Percentiles rank a stretch among this genome's conserved stretches.
These are phyloP conservation scores for Aspergillus spinulosporus DNA, from an alignment of 2,329 filamentous ascomycete species.

Conservation along the genomic window DNA sequence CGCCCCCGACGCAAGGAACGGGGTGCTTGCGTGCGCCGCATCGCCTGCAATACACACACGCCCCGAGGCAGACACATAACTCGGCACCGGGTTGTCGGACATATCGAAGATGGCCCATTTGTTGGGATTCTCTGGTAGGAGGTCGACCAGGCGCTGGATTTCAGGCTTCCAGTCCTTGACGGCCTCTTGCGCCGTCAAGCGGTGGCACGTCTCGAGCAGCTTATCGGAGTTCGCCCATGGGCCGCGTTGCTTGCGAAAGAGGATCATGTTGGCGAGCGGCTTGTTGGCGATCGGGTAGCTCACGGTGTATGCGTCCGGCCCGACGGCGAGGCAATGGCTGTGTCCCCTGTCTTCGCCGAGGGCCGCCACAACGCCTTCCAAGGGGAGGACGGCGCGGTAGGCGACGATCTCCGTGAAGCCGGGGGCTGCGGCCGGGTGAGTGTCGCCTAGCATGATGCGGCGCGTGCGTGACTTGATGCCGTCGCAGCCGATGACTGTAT, in stretches of 20 bases:
- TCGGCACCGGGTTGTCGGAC: constrained; percentile 45
- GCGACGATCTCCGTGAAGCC: constrained; percentile 60
- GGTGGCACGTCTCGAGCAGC: not conserved
- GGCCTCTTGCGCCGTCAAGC: not conserved
- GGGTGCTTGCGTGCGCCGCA: constrained; percentile 16
- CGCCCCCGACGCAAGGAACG: constrained; percentile 18
- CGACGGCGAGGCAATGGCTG: constrained; percentile 57
- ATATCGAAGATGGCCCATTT: constrained; percentile 59
- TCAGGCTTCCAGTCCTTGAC: not conserved
- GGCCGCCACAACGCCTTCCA: constrained; percentile 52
- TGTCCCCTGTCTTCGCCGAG: constrained; percentile 52
- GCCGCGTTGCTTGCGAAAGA: not conserved
- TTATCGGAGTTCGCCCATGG: not conserved
- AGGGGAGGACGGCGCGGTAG: constrained; percentile 62
- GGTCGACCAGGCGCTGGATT: constrained; percentile 28
- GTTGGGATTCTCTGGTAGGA: constrained; percentile 52
- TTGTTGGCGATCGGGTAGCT: constrained; percentile 52
- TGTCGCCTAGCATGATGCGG: constrained; percentile 52
- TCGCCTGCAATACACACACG: constrained; percentile 39
- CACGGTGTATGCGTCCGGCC: constrained; percentile 57
- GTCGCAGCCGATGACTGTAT: constrained; percentile 55
- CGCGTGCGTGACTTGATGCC: constrained; percentile 61
- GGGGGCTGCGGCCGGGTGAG: constrained; percentile 47
- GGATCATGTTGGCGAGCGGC: not conserved
- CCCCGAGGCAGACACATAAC: constrained; percentile 45